These are phyloP conservation scores for Raffaelea arxii DNA, from an alignment of 2,329 filamentous ascomycete species.

Conservation along the genomic window DNA sequence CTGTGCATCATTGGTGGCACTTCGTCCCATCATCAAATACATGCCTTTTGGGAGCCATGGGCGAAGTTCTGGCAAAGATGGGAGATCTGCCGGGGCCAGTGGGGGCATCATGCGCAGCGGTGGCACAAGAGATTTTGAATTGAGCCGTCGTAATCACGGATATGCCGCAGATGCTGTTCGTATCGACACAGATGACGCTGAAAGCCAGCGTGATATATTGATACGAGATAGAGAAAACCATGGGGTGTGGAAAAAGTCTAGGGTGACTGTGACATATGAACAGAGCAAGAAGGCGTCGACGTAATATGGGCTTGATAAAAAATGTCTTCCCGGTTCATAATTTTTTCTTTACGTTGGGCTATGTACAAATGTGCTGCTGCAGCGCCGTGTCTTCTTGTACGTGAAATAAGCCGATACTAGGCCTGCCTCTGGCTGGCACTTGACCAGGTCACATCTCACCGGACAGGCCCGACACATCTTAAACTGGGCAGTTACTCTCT, in stretches of 20 bases:
- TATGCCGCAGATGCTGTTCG: not conserved
- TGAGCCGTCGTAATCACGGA: not conserved
- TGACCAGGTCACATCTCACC: too few species aligned
- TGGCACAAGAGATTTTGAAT: not conserved
- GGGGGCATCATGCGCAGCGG: not conserved
- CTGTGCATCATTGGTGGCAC: not conserved
- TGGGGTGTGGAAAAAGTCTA: not conserved
- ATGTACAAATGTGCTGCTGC: too few species aligned
- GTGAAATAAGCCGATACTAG: too few species aligned
- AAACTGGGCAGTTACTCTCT: too few species aligned
- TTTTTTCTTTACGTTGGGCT: too few species aligned
- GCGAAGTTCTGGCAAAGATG: not conserved
- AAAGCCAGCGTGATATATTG: conserved; percentile 1
- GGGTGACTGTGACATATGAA: not conserved
- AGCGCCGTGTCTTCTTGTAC: too few species aligned
- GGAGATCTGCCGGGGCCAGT: not conserved
- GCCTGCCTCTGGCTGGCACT: too few species aligned
- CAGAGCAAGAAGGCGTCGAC: too few species aligned
- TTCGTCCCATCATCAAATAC: not conserved
- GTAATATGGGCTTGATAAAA: too few species aligned
- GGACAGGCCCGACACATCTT: too few species aligned
- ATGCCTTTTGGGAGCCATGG: not conserved
- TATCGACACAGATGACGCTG: not conserved
- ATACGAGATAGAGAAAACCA: not conserved
- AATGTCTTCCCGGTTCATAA: too few species aligned